Percentiles rank a stretch among this genome's conserved stretches.
Evolutionary conservation across 345 rosid genomes (phyloP).

Genomic region (Acer saccharum): DNA sequence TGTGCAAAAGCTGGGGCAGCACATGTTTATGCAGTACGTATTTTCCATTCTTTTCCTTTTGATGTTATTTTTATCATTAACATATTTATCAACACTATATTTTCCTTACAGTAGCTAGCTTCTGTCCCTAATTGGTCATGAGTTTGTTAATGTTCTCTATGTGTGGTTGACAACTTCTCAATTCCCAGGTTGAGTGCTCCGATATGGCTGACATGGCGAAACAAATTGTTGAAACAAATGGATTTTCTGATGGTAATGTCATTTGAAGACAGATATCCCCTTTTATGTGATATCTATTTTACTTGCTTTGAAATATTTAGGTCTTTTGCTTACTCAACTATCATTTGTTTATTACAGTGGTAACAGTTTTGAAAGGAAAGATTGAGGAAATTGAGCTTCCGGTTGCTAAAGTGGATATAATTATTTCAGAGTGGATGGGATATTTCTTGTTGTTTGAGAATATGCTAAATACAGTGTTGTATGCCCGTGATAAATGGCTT

Average conservation of each 20-base stretch:
- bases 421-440: slow-evolving; percentile 99
- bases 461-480: slow-evolving; percentile 87
- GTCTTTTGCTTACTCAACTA: not conserved
- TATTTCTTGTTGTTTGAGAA: slow-evolving; percentile 95
- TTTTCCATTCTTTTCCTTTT: not conserved
- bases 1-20: slow-evolving; percentile 98
- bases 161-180: slow-evolving; percentile 6
- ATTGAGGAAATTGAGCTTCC: slow-evolving; percentile 97
- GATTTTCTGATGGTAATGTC: slow-evolving; percentile 70
- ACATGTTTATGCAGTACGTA: slow-evolving; percentile 85
- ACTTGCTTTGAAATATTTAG: not conserved
- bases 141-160: not conserved
- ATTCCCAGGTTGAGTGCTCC: slow-evolving; percentile 82
- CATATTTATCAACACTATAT: not conserved
- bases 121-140: not conserved
- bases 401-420: slow-evolving; percentile 82
- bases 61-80: not conserved
- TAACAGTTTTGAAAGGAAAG: slow-evolving; percentile 97
- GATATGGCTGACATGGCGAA: slow-evolving; percentile 95
- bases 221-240: slow-evolving; percentile 85
- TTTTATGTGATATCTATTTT: not conserved
- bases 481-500: slow-evolving; percentile 98
- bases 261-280: not conserved
- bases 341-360: slow-evolving; percentile 46
- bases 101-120: not conserved